Conservation (phyloP, 306 rosid species). For the Senna siamea region DNA sequence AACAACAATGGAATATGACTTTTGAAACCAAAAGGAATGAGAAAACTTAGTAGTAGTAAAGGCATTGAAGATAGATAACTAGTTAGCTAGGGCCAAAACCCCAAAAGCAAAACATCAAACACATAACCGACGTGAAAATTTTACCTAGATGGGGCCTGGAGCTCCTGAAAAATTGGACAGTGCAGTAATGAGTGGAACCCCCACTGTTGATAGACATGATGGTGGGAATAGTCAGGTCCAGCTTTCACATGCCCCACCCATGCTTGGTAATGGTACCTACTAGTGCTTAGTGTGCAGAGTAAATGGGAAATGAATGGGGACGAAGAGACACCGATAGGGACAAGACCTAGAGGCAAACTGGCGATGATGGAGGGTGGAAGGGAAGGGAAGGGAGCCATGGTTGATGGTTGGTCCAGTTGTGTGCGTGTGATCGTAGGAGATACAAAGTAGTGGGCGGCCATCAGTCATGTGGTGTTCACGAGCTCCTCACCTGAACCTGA, state of each 20-base stretch:
- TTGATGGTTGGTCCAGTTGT: conserved; percentile 49
- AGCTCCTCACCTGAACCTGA: conserved; percentile 20
- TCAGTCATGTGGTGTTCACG: conserved; percentile 34
- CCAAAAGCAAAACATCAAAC: conserved; percentile 50
- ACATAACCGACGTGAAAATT: conserved; percentile 60
- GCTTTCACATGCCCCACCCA: conserved; percentile 65
- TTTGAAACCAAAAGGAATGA: conserved; percentile 33
- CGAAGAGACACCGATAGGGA: conserved; percentile 66
- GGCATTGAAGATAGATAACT: conserved; percentile 23
- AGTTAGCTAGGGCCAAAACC: conserved; percentile 39
- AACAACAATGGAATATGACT: conserved; percentile 53
- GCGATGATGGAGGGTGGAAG: conserved; percentile 32
- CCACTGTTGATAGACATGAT: conserved; percentile 33
- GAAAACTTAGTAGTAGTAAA: conserved; percentile 5
- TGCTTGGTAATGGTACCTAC: conserved; percentile 46
- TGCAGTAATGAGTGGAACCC: conserved; percentile 49
- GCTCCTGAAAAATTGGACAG: conserved; percentile 63
- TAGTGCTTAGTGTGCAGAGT: conserved; percentile 38
- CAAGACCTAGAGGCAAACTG: conserved; percentile 51
- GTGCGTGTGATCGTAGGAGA: conserved; percentile 5
- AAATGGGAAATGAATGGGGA: conserved; percentile 36
- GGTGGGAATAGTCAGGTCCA: conserved; percentile 53
- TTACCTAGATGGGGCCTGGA: conserved; percentile 48
- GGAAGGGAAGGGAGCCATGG: conserved; percentile 34
- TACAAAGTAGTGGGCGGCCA: conserved; percentile 29